A percentile compares a stretch with the other conserved stretches of the same genome.
These are phyloP conservation scores for Choiromyces venosus DNA, from an alignment of 495 filamentous ascomycete species.

Conservation along the genomic window DNA sequence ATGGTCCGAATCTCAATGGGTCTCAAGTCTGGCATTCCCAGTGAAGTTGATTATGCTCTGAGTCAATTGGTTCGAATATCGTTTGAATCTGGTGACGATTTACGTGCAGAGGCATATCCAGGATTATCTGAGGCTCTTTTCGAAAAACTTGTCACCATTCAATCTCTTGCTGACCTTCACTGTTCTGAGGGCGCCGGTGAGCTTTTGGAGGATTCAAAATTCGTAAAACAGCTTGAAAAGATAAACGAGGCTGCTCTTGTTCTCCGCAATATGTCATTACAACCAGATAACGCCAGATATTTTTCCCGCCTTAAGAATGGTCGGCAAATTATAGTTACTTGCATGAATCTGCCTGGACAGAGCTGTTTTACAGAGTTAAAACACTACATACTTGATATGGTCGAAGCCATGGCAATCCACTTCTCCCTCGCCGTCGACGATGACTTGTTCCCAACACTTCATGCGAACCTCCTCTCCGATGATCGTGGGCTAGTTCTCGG, in stretches of 20 bases:
- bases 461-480: constrained; percentile 60
- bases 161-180: constrained; percentile 61
- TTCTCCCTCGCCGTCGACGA: constrained; percentile 64
- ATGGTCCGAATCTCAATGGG: constrained; percentile 48
- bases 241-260: constrained; percentile 83
- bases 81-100: constrained; percentile 88
- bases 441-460: constrained; percentile 69
- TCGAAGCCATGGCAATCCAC: constrained; percentile 81
- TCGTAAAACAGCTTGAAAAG: constrained; percentile 62
- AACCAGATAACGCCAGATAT: constrained; percentile 79
- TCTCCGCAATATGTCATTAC: constrained; percentile 86
- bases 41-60: constrained; percentile 81
- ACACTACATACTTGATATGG: constrained; percentile 86
- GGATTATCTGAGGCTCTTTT: constrained; percentile 83
- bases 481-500: constrained; percentile 85
- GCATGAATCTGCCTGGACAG: constrained; percentile 69
- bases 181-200: constrained; percentile 54
- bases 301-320: constrained; percentile 66
- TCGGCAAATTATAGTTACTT: constrained; percentile 73
- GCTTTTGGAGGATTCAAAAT: constrained; percentile 67
- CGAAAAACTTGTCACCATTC: constrained; percentile 70
- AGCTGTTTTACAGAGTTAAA: constrained; percentile 77
- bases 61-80: constrained; percentile 94
- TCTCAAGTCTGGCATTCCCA: constrained; percentile 69
- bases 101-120: constrained; percentile 87